Evolutionary conservation across 2,329 filamentous ascomycete genomes (phyloP), one percentile per base, ranked within the genome.

Genomic region (Neopestalotiopsis rosae): DNA sequence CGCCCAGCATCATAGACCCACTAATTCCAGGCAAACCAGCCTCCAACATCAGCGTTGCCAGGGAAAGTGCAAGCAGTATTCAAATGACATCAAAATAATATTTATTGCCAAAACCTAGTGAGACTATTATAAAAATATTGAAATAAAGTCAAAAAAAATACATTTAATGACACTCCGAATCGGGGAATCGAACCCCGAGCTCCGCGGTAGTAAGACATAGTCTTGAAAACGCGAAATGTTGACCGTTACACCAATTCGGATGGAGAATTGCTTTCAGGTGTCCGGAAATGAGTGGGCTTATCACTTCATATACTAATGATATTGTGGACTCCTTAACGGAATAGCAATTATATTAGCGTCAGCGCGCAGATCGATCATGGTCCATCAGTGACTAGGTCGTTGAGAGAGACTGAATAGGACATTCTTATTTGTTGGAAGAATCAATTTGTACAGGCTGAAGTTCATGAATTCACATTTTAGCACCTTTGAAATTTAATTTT

Each of bases 161-260:
- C n/a, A n/a, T 24, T 5, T 2, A n/a, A n/a, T 63, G 24, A 56
- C 45, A 24, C 69, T 70, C 69, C 69, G 67, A 64, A 66, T 66
- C 69, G 69, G 69, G 69, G 69, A 70, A 70, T 70, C 69, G 69
- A 70, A 70, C 69, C 69, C 69, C 69, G 69, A 68, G 69, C 69
- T 66, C 62, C 66, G 40, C 69, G 69, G 69, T 61, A 14, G 14
- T 59, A 10, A 59, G 38, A 30, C 14, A 49, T 4, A 6, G 17
- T n/a, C n/a, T 17, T 70, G 69, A 70, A 70, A 70, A 68, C 69
- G 69, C 40, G 66, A 52, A 66, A 70, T 70, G 69, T 70, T 70
- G 57, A 59, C 69, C 69, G 67, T 68, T 70, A 70, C 69, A 70
- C 69, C 65, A 70, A 66, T 68, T 64, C 67, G 69, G 69, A 70